phyloP scores from a whole-genome alignment of 805 yeast species.

The Metschnikowia aberdeeniae region DNA sequence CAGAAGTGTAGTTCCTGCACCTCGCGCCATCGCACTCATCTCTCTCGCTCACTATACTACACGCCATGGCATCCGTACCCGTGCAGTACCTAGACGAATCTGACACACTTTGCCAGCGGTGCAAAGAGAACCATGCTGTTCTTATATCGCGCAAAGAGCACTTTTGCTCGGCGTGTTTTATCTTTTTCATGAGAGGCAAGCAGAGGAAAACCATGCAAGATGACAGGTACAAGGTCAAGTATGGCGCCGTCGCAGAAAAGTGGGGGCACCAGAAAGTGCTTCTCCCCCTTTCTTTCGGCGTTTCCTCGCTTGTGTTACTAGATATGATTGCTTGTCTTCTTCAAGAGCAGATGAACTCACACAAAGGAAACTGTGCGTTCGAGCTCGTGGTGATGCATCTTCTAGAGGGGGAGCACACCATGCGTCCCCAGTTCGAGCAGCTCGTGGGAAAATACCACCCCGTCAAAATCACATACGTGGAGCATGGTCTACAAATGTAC shows the following conservation, averaged over 20 bases:
- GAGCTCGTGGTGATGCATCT: constrained; percentile 49
- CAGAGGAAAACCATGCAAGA: constrained; percentile 74
- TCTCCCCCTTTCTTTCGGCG: constrained; percentile 63
- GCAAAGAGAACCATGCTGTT: constrained; percentile 41
- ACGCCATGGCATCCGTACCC: constrained; percentile 13
- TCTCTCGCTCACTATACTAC: neutral
- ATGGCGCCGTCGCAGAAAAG: constrained; percentile 36
- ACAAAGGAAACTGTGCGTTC: constrained; percentile 68
- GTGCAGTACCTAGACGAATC: constrained; percentile 13
- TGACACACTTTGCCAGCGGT: constrained; percentile 41
- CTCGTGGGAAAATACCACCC: constrained; percentile 19
- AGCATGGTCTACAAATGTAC: constrained; percentile 41
- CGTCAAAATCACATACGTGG: constrained; percentile 32
- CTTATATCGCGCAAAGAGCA: constrained; percentile 57
- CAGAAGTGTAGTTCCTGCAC: neutral
- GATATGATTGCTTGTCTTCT: constrained; percentile 63
- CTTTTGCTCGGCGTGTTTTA: constrained; percentile 66
- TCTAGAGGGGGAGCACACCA: constrained; percentile 28
- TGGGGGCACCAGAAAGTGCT: constrained; percentile 43
- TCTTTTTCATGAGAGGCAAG: constrained; percentile 69
- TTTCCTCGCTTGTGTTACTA: constrained; percentile 61
- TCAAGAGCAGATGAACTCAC: constrained; percentile 56
- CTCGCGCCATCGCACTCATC: constrained; percentile 6
- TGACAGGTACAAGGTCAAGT: constrained; percentile 71
- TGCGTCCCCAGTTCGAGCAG: constrained; percentile 13